Evolutionary conservation across 352 stramenopile species (phyloP).

Genomic region (Lagenidium giganteum): DNA sequence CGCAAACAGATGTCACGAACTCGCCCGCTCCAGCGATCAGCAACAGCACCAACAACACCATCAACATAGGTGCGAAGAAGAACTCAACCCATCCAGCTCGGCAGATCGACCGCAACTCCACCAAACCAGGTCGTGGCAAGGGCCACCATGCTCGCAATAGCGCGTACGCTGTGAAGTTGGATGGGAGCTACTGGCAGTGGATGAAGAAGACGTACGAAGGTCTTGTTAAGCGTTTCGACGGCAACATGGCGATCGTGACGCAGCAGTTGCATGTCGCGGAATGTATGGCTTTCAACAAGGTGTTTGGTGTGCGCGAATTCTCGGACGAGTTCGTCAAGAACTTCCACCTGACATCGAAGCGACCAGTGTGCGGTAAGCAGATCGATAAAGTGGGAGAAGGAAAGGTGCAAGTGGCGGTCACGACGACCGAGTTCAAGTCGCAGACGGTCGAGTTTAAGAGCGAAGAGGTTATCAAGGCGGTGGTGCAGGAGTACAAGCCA

Average conservation of each 20-base stretch:
- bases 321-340: conserved; percentile 45
- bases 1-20: too few relatives aligned
- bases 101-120: too few relatives aligned
- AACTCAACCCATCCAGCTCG: too few relatives aligned
- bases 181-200: conserved; percentile 62
- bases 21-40: too few relatives aligned
- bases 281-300: conserved; percentile 49
- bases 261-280: conserved; percentile 61
- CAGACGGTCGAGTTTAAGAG: conserved; percentile 40
- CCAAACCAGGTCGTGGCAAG: too few relatives aligned
- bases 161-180: too few relatives aligned
- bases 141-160: too few relatives aligned
- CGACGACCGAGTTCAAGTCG: conserved; percentile 31
- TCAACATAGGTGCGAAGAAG: too few relatives aligned
- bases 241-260: conserved; percentile 51
- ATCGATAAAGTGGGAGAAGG: conserved; percentile 43
- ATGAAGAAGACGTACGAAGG: conserved; percentile 51
- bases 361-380: conserved; percentile 38
- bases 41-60: too few relatives aligned
- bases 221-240: conserved; percentile 46
- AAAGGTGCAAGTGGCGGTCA: conserved; percentile 39
- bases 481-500: conserved; percentile 20
- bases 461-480: conserved; percentile 28
- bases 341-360: conserved; percentile 43
- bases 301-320: conserved; percentile 44